Percentiles rank a stretch among this genome's conserved stretches.
Evolutionary conservation across 106 monocot genomes (phyloP).

Genomic region (Dioscorea zingiberensis): DNA sequence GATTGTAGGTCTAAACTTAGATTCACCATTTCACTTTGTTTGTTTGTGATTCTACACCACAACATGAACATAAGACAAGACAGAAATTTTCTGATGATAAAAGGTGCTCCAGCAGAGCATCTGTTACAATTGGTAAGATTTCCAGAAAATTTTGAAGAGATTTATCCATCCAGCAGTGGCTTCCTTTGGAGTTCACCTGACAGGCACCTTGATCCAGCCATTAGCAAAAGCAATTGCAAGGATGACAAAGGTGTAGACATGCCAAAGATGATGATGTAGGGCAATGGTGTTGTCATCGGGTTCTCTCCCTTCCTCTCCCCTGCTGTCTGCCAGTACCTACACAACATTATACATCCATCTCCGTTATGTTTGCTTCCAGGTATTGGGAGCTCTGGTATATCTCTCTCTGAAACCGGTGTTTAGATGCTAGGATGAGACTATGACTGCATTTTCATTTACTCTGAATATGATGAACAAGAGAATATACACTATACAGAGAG

Average conservation of each 20-base stretch:
- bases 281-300: constrained; percentile 94
- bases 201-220: constrained; percentile 94
- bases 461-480: neutral
- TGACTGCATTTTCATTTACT: too few species aligned
- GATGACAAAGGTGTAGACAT: constrained; percentile 93
- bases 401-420: too few species aligned
- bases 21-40: too few species aligned
- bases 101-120: too few species aligned
- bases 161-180: neutral
- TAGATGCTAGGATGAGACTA: too few species aligned
- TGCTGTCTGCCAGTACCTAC: constrained; percentile 96
- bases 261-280: constrained; percentile 96
- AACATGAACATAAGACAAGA: too few species aligned
- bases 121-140: too few species aligned
- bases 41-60: too few species aligned
- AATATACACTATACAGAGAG: neutral
- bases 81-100: too few species aligned
- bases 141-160: neutral
- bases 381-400: too few species aligned
- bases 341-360: neutral
- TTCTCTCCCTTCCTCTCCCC: constrained; percentile 97
- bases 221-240: constrained; percentile 94
- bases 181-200: constrained; percentile 27
- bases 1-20: too few species aligned
- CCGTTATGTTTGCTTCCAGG: neutral